Evolutionary conservation across 176 grass and related monocot species (phyloP).

Genomic region (Oryza australiensis): DNA sequence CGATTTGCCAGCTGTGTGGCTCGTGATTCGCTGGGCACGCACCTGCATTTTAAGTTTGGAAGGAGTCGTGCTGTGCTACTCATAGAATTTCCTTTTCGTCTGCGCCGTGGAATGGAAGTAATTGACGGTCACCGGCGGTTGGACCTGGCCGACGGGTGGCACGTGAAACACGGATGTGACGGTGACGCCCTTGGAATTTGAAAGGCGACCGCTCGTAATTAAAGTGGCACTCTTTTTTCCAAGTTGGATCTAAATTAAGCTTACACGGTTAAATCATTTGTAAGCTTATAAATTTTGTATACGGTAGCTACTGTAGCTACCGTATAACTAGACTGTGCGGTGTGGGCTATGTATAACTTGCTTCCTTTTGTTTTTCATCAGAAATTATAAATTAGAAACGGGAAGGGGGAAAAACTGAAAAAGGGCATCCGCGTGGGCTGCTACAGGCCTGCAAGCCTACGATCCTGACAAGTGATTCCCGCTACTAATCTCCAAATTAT

Average conservation of each 20-base stretch:
- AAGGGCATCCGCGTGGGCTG: constrained; percentile 24
- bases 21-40: not conserved
- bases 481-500: constrained; percentile 19
- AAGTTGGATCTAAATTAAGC: too few species aligned
- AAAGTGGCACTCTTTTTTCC: too few species aligned
- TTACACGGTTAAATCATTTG: too few species aligned
- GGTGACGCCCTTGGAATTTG: not conserved
- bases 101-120: not conserved
- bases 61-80: too few species aligned
- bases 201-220: not conserved
- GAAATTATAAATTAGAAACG: not conserved
- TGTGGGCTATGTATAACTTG: constrained; percentile 19
- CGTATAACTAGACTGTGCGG: too few species aligned
- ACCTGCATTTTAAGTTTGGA: too few species aligned
- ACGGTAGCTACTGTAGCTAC: too few species aligned
- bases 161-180: not conserved
- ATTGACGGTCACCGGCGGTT: not conserved
- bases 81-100: too few species aligned
- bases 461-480: not conserved
- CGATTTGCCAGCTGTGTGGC: not conserved
- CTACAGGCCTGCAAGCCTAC: not conserved
- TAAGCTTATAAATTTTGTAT: too few species aligned
- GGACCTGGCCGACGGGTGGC: too few species aligned
- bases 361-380: constrained; percentile 25
- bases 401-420: not conserved